Conservation (phyloP, 208 protist species). For the Trypanosoma melophagium region DNA sequence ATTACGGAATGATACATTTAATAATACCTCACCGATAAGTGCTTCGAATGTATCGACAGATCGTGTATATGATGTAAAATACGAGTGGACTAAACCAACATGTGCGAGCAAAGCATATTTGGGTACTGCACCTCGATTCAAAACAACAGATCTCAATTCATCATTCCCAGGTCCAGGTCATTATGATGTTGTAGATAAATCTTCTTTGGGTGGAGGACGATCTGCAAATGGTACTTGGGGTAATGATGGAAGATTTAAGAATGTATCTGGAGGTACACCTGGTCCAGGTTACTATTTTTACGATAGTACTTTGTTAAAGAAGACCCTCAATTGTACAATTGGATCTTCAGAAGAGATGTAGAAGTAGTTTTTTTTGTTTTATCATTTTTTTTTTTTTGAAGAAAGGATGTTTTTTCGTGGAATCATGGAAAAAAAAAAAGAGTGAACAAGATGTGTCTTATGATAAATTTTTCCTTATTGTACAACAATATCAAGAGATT, state of each 20-base stretch:
- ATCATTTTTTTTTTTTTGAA: slow-evolving; percentile 8
- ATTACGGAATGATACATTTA: slow-evolving; percentile 14
- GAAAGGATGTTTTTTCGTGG: background rate
- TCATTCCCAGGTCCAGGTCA: slow-evolving; percentile 44
- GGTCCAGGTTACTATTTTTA: slow-evolving; percentile 67
- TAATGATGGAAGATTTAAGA: slow-evolving; percentile 64
- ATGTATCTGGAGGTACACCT: slow-evolving; percentile 15
- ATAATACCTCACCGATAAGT: slow-evolving; percentile 32
- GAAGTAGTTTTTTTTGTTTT: background rate
- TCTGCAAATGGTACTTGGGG: slow-evolving; percentile 50
- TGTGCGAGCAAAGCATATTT: slow-evolving; percentile 49
- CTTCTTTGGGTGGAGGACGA: background rate
- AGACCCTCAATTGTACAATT: slow-evolving; percentile 81
- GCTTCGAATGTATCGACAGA: slow-evolving; percentile 24
- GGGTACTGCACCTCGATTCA: slow-evolving; percentile 39
- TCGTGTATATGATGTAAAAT: slow-evolving; percentile 60
- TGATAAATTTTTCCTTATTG: too few relatives aligned
- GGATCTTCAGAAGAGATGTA: slow-evolving; percentile 33
- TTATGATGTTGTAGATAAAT: slow-evolving; percentile 33
- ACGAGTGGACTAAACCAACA: slow-evolving; percentile 70
- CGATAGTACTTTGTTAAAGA: slow-evolving; percentile 75
- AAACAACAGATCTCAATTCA: background rate
- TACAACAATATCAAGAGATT: background rate
- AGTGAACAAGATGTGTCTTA: background rate
- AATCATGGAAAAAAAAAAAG: background rate